These are phyloP conservation scores for Funneliformis geosporum DNA, from an alignment of 192 early-diverging fungal genomes.

Conservation along the genomic window DNA sequence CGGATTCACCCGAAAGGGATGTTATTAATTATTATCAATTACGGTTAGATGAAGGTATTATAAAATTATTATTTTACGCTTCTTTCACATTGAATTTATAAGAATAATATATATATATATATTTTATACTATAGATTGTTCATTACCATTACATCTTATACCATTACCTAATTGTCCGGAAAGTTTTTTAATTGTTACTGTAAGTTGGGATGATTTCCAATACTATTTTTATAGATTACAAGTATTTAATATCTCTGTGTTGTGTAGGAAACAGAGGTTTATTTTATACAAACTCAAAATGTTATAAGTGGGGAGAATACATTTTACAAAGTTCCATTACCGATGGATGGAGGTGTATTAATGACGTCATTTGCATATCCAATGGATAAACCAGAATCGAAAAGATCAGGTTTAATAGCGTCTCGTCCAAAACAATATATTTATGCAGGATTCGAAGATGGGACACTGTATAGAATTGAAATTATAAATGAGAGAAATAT, in stretches of 20 bases:
- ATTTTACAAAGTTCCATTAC: slow-evolving; percentile 7
- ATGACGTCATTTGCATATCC: slow-evolving; percentile 21
- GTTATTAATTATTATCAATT: slow-evolving; percentile 8
- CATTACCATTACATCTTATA: slow-evolving; percentile 13
- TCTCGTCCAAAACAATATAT: slow-evolving; percentile 3
- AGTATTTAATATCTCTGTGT: not conserved
- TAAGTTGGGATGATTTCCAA: not conserved
- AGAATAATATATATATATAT: not conserved
- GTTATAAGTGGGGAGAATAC: not conserved
- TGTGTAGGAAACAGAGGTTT: not conserved
- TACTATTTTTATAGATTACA: not conserved
- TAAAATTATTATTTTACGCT: not conserved
- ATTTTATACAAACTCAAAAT: slow-evolving; percentile 11
- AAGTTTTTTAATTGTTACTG: slow-evolving; percentile 7
- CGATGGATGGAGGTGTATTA: not conserved
- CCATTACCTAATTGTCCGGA: slow-evolving; percentile 22
- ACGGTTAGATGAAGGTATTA: slow-evolving; percentile 5
- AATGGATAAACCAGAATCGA: not conserved
- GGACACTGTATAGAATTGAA: slow-evolving; percentile 7
- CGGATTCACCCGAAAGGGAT: not conserved
- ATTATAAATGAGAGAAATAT: not conserved
- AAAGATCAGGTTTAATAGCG: not conserved
- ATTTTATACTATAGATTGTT: not conserved
- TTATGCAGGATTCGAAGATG: slow-evolving; percentile 20
- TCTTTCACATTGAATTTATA: not conserved